phyloP scores from a whole-genome alignment of 495 filamentous ascomycete genomes.

The Cryomyces minteri region DNA sequence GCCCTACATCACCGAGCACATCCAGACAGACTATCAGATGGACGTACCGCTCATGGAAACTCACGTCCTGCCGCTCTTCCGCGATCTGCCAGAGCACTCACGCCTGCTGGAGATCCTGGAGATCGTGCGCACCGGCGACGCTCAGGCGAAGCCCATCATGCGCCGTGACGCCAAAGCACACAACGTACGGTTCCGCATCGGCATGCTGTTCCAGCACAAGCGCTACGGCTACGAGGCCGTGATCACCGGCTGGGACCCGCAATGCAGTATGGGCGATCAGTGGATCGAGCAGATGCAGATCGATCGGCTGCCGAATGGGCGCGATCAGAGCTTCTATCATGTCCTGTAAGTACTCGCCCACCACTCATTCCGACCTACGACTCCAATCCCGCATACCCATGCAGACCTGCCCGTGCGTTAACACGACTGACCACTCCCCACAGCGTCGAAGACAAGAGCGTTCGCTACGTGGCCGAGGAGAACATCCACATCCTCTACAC shows the following conservation, averaged over 20 bases:
- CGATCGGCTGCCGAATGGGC: conserved; percentile 39
- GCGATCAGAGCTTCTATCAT: conserved; percentile 67
- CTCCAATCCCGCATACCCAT: not conserved
- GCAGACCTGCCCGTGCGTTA: not conserved
- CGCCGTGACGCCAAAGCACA: conserved; percentile 19
- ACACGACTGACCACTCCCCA: too few relatives aligned
- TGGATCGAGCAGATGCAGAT: conserved; percentile 42
- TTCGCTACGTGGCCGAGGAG: conserved; percentile 72
- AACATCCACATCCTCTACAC: conserved; percentile 51
- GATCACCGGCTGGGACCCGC: conserved; percentile 71
- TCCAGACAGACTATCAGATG: conserved; percentile 38
- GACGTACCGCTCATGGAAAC: conserved; percentile 49
- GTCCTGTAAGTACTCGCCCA: conserved; percentile 42
- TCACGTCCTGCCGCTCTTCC: conserved; percentile 41
- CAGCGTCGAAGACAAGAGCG: conserved; percentile 51
- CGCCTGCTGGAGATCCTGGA: conserved; percentile 26
- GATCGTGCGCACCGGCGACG: conserved; percentile 37
- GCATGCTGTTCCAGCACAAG: conserved; percentile 68
- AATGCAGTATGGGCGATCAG: conserved; percentile 35
- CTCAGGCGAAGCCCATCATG: conserved; percentile 34
- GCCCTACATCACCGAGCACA: conserved; percentile 46
- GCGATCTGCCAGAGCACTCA: conserved; percentile 21
- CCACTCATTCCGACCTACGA: not conserved
- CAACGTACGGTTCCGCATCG: conserved; percentile 51
- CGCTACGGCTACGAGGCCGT: conserved; percentile 64